Conservation (phyloP, 352 stramenopile species). For the Globisporangium paddicum region DNA sequence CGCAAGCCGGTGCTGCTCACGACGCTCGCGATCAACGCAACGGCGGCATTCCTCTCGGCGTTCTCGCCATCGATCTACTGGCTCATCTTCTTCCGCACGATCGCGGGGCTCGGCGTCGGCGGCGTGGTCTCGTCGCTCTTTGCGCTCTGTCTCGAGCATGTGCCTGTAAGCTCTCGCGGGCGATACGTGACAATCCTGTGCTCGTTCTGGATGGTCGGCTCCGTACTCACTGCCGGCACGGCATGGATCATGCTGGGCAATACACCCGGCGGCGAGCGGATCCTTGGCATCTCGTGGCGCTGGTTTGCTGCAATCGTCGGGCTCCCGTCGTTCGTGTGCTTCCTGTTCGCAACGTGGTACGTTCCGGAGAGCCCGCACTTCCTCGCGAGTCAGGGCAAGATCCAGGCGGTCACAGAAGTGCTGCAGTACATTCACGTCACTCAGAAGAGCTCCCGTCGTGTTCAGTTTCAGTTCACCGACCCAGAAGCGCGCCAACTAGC, state of each 20-base stretch:
- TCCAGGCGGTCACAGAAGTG: conserved; percentile 41
- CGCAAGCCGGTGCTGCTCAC: conserved; percentile 70
- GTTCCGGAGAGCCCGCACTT: conserved; percentile 85
- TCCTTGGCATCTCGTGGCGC: conserved; percentile 75
- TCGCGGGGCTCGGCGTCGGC: conserved; percentile 73
- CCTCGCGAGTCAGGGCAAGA: conserved; percentile 60
- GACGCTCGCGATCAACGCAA: conserved; percentile 78
- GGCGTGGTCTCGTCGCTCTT: conserved; percentile 86
- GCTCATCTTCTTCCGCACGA: conserved; percentile 72
- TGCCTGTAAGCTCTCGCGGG: conserved; percentile 59
- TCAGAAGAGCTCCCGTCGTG: conserved; percentile 36
- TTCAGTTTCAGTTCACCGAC: conserved; percentile 68
- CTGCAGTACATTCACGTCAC: conserved; percentile 59
- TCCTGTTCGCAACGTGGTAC: conserved; percentile 55
- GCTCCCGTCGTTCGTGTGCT: conserved; percentile 65
- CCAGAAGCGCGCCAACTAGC: conserved; percentile 21
- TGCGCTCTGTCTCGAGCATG: conserved; percentile 82
- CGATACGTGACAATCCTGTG: conserved; percentile 86
- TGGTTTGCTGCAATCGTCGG: conserved; percentile 77
- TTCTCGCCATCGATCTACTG: conserved; percentile 62
- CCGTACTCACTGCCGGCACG: conserved; percentile 68
- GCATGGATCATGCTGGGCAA: conserved; percentile 87
- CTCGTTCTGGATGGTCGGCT: conserved; percentile 91
- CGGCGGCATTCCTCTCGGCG: conserved; percentile 71
- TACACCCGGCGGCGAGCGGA: conserved; percentile 43